Evolutionary conservation across 192 early-diverging fungal genomes (phyloP).

Genomic region (Backusella luteola): DNA sequence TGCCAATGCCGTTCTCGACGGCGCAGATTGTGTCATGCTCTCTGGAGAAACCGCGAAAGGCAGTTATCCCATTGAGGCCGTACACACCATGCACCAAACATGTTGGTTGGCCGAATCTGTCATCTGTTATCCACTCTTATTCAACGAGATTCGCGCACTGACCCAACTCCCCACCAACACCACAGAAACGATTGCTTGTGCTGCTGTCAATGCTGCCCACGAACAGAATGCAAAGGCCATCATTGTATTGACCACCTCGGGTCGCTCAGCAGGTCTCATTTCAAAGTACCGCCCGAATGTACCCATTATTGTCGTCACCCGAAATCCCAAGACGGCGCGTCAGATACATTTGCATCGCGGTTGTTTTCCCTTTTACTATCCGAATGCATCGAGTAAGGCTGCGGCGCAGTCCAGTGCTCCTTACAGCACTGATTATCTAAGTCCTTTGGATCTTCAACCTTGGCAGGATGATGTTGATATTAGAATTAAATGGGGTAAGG

Average conservation of each 20-base stretch:
- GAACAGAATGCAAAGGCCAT: conserved; percentile 80
- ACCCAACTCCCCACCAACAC: conserved; percentile 68
- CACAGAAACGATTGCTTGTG: conserved; percentile 85
- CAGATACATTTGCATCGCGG: conserved; percentile 71
- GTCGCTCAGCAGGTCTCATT: conserved; percentile 77
- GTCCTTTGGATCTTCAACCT: conserved; percentile 1
- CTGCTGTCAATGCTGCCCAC: conserved; percentile 75
- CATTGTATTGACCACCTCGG: conserved; percentile 85
- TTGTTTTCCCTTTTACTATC: conserved; percentile 68
- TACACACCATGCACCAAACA: conserved; percentile 65
- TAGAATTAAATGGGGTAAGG: conserved; percentile 67
- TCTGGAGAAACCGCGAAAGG: conserved; percentile 96
- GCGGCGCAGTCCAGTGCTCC: conserved; percentile 27
- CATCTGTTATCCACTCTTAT: conserved; percentile 86
- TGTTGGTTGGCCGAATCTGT: conserved; percentile 85
- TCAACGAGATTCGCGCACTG: conserved; percentile 76
- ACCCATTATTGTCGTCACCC: conserved; percentile 86
- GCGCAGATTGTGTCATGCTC: conserved; percentile 94
- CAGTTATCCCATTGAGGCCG: conserved; percentile 77
- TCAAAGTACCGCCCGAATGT: conserved; percentile 90
- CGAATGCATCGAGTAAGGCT: background rate
- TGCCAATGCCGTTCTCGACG: conserved; percentile 92
- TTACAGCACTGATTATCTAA: background rate
- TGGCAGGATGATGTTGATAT: conserved; percentile 70
- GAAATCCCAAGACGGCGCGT: conserved; percentile 60